Evolutionary conservation across 2,329 filamentous ascomycete genomes (phyloP).

Genomic region (Pseudogymnoascus sp.): DNA sequence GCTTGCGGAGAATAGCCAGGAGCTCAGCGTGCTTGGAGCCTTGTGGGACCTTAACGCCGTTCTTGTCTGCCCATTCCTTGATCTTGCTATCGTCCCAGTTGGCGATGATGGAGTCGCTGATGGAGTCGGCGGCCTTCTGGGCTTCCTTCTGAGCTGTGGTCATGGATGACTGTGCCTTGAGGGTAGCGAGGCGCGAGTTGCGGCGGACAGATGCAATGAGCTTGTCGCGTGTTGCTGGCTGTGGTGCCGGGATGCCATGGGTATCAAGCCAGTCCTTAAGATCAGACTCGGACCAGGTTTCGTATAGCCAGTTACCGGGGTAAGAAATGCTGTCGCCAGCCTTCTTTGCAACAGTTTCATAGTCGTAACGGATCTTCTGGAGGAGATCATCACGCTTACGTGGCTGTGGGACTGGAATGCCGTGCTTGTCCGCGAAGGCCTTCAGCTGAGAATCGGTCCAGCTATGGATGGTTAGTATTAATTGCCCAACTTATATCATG

Average conservation of each 20-base stretch:
- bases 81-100: slow-evolving; percentile 84
- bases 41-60: slow-evolving; percentile 81
- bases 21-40: slow-evolving; percentile 87
- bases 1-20: slow-evolving; percentile 79
- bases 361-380: slow-evolving; percentile 68
- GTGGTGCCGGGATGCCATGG: slow-evolving; percentile 76
- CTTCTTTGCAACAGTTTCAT: slow-evolving; percentile 68
- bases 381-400: slow-evolving; percentile 77
- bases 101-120: slow-evolving; percentile 79
- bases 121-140: slow-evolving; percentile 59
- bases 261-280: slow-evolving; percentile 90
- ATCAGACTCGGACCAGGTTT: slow-evolving; percentile 82
- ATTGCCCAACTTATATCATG: slow-evolving; percentile 6
- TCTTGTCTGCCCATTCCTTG: slow-evolving; percentile 90
- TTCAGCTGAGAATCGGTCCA: slow-evolving; percentile 94
- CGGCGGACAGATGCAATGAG: slow-evolving; percentile 83
- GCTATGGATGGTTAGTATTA: slow-evolving; percentile 40
- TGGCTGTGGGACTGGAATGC: slow-evolving; percentile 77
- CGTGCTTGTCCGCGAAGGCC: slow-evolving; percentile 80
- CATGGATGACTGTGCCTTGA: slow-evolving; percentile 55
- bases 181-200: slow-evolving; percentile 72
- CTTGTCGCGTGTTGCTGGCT: slow-evolving; percentile 76
- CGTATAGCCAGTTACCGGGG: slow-evolving; percentile 91
- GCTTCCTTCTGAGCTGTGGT: slow-evolving; percentile 55
- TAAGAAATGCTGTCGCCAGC: slow-evolving; percentile 71